Evolutionary conservation across 2,329 filamentous ascomycete genomes (phyloP).

Genomic region (Venturiaceae sp.): DNA sequence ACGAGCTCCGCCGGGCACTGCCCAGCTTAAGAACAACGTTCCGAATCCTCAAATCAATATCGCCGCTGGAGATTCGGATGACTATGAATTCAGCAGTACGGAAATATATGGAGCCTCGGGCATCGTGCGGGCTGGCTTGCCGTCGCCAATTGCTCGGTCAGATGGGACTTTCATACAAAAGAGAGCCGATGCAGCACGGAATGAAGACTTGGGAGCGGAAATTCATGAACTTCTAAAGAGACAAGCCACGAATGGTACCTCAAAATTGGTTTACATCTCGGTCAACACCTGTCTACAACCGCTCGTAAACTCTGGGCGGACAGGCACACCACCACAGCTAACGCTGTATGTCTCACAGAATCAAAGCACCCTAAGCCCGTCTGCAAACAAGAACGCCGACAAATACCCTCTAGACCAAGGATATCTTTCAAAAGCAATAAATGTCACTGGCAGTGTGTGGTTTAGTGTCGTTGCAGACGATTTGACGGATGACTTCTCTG

Average conservation of each 20-base stretch:
- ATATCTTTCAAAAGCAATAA: slow-evolving; percentile 57
- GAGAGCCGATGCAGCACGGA: neutral
- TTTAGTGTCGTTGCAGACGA: slow-evolving; percentile 66
- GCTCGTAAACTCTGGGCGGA: slow-evolving; percentile 37
- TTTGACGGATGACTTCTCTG: slow-evolving; percentile 47
- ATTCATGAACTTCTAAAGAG: slow-evolving; percentile 6
- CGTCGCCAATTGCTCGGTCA: slow-evolving; percentile 13
- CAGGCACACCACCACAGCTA: slow-evolving; percentile 53
- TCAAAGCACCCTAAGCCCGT: slow-evolving; percentile 54
- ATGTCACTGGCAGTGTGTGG: slow-evolving; percentile 58
- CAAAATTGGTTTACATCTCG: slow-evolving; percentile 62
- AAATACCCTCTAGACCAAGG: slow-evolving; percentile 53
- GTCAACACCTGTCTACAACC: slow-evolving; percentile 83
- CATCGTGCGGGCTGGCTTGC: slow-evolving; percentile 17
- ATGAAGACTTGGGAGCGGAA: slow-evolving; percentile 4
- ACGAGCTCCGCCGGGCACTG: slow-evolving; percentile 41
- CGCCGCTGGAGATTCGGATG: slow-evolving; percentile 49
- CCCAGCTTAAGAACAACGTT: slow-evolving; percentile 54
- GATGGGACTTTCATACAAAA: slow-evolving; percentile 1
- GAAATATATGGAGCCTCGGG: slow-evolving; percentile 39
- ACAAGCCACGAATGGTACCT: slow-evolving; percentile 16
- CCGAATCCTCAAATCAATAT: slow-evolving; percentile 52
- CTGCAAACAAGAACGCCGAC: slow-evolving; percentile 44
- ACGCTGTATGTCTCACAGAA: slow-evolving; percentile 67
- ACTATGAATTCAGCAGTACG: slow-evolving; percentile 53